Evolutionary conservation across 345 rosid genomes (phyloP), one percentile per base, ranked within the genome.

Genomic region (Lepidium africanum): DNA sequence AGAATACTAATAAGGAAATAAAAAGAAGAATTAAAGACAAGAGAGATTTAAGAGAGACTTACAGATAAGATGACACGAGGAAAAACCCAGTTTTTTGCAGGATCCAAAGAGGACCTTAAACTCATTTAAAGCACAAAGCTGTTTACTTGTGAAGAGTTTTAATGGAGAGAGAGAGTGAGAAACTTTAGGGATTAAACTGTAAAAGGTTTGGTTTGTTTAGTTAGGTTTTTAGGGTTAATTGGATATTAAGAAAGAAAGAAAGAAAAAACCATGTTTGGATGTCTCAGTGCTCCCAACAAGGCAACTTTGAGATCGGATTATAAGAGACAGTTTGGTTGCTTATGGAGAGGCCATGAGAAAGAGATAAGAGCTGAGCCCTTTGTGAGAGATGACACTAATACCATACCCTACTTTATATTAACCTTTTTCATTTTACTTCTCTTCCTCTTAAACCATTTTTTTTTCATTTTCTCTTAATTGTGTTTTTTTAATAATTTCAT

Each of bases 271-370:
- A 67, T 74, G 78, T 46, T 61, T 63, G 68, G 68, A 79, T 86
- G 96, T 85, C 80, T 79, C 89, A n/a, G 87, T 78, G 87, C 80
- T 80, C 59, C 95, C 92, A 87, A 85, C 96, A 87, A 74, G 78
- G 63, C 81, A 68, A 62, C 74, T 72, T 78, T 67, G 82, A 77
- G 82, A 81, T 76, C 54, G 46, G 77, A 84, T 82, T 87, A 84
- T 89, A 85, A 80, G 96, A 79, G 96, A 92, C 97, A 90, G 86
- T 62, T 83, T 80, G 96, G 98, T 90, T 92, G 90, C 96, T 71
- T 90, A 86, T 60, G 92, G 74, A 65, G 98, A 81, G 81, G 95
- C 92, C 90, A 76, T 67, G 45, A 46, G 82, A 73, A 77, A 75
- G 67, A 57, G 71, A 67, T 49, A 69, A 65, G 79, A 76, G 73